Evolutionary conservation across 2,329 filamentous ascomycete genomes (phyloP), one percentile per base, ranked within the genome.

Genomic region (Rutstroemia sp.): DNA sequence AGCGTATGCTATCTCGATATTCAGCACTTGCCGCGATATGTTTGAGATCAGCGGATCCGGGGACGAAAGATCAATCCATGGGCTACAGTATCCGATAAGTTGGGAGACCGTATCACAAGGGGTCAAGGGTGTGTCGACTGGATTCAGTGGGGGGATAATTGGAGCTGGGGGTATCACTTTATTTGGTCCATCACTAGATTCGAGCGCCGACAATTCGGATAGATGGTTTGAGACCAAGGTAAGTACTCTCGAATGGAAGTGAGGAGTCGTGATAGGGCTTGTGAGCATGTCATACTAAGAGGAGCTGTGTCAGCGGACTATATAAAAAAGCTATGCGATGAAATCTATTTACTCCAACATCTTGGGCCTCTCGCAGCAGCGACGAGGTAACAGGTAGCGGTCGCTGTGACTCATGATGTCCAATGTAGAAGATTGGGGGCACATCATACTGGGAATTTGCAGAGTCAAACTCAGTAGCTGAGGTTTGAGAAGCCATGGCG

Each of bases 61-160:
- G 2, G 92, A 95, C 65, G 86, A 87, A 12, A 97, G 75, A 68
- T 97, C 92, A 63, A 96, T 92, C 92, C 92, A 97, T 5, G 89
- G 82, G 70, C 91, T 96, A n/a, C 84, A 83, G 57, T 87, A 86
- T 14, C 84, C 89, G 49, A 95, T 80, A 58, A 94, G 77, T 52
- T 91, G 88, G 61, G 84, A 83, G 59, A 91, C 82, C 60, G 80
- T 79, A 14, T 82, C 78, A 57, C 80, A 80, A 5, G 88, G 88
- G 49, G 83, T 83, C 54, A 94, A 75, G 19, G 80, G 82, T 0
- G 90, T 92, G 68, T 96, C 92, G 59, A 88, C 81, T 10, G 90
- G 86, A 0, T 86, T 88, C 61, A 99, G 75, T 44, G 91, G 84
- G 10, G 79, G 79, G 30, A 84, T 76, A 51, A 82, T 80, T 16